Base-by-base conservation (phyloP, 495 filamentous ascomycete species). In the Neurospora sp. region DNA sequence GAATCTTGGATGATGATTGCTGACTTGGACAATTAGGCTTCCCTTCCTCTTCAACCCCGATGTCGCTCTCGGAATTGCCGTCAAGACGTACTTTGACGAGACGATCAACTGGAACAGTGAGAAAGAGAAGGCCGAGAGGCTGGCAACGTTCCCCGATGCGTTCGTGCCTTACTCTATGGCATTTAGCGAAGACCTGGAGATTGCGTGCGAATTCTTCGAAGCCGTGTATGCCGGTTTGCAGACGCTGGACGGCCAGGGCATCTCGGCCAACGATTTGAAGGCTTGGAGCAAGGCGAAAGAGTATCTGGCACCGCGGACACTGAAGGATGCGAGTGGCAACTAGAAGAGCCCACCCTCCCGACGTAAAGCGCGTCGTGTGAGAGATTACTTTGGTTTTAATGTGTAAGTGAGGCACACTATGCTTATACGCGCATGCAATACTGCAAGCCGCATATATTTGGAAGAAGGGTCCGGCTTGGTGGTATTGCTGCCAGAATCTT, bases 81-180 rank as follows among this genome's bases (percentile, higher is more conserved):
- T 96, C 34, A 94, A 96, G 81, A 94, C 92, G 7, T 95, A 96
- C 80, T 87, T 99, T 28, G 96, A 99, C 78, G 95, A 98, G 71
- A 83, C 88, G 36, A 82, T 89, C 59, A 87, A 89, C 6, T 84
- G 86, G 11, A 89, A 91, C 36, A 87, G 88, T 6, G 84, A 88
- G 13, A 86, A 88, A 13, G 86, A 88, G 71, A 89, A 90, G 45
- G 89, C 88, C 73, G 78, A 81, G 10, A 90, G 90, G 79, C 89
- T 84, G 69, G 76, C 81, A 43, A 76, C 81, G 1, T 87, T 93
- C 75, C 89, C 90, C 34, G 85, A 82, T 4, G 92, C 88, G 82
- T 95, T 80, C 73, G 81, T 98, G 77, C 92, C 92, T 19, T 90
- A 92, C 77, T 91, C 90, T 40, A 86, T 90, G 28, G 88, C 92